Evolutionary conservation across 306 rosid species (phyloP).

Genomic region (Gleditsia sinensis): DNA sequence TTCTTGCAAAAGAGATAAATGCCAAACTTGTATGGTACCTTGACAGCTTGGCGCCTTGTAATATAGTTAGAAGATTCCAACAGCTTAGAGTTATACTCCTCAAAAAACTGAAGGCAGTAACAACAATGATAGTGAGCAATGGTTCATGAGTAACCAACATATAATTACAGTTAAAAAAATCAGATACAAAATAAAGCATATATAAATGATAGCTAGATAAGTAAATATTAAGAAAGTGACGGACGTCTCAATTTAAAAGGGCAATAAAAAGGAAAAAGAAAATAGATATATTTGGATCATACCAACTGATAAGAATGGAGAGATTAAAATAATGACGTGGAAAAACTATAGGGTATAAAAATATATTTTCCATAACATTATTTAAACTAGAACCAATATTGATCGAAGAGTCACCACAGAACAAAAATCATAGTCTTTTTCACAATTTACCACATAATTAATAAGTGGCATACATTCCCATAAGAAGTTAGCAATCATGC

Average conservation of each 20-base stretch:
- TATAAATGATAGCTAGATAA: constrained; percentile 9
- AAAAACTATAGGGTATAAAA: background rate
- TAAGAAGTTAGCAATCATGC: constrained; percentile 18
- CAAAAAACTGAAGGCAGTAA: constrained; percentile 71
- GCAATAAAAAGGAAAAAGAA: constrained; percentile 11
- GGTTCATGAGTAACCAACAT: constrained; percentile 23
- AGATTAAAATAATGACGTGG: background rate
- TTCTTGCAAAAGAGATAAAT: constrained; percentile 12
- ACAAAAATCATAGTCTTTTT: background rate
- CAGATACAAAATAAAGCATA: constrained; percentile 3
- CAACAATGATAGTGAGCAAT: constrained; percentile 21
- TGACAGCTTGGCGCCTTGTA: constrained; percentile 95
- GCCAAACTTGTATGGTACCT: constrained; percentile 55
- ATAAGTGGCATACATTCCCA: background rate
- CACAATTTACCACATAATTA: constrained; percentile 10
- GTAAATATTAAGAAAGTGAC: constrained; percentile 2
- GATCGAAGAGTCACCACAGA: constrained; percentile 3
- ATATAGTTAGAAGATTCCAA: constrained; percentile 93
- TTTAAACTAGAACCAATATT: background rate
- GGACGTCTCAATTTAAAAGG: constrained; percentile 18
- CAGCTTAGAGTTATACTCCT: constrained; percentile 88
- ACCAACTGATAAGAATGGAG: background rate
- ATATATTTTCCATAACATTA: background rate
- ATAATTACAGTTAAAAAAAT: constrained; percentile 1
- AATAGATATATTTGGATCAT: background rate